Evolutionary conservation across 495 filamentous ascomycete genomes (phyloP), one percentile per base, ranked within the genome.

Genomic region (Aspergillus incahuasiensis): DNA sequence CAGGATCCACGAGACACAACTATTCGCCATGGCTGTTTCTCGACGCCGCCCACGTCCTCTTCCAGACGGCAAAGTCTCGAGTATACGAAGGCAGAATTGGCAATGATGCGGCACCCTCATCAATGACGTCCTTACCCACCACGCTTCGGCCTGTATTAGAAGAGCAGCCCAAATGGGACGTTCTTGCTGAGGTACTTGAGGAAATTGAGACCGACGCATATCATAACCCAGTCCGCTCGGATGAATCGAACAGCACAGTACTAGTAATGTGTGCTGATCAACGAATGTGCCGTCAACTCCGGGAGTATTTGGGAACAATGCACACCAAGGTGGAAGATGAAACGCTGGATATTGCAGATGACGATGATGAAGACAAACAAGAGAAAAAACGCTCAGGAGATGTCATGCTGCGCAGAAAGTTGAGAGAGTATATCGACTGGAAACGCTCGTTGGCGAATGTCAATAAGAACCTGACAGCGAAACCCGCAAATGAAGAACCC

Each of bases 21-120:
- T 90, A 96, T 60, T 92, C 92, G 2, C 94, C 94, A 0, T 98
- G 94, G 94, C 80, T 97, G 9, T 97, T 97, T 64, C 82, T 97
- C 13, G 94, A 97, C 69, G 91, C 92, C 20, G 94, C 94, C 4
- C 88, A 97, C 69, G 91, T 87, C 32, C 90, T 98, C 3, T 97
- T 98, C 55, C 87, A 88, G 47, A 91, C 90, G 11, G 91, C 94
- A 0, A 96, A 91, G 65, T 81, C 86, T 20, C 79, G 94, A 54
- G 92, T 95, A n/a, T 98, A 96, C 63, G 79, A 86, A 32, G 88
- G 87, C 1, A 86, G 81, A 58, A 66, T 86, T 25, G 74, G 63
- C 40, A 76, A 75, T 42, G 72, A 69, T 22, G 72, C 75, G 35
- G 61, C 62, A 42, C 63, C 57, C 38, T 71, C 66, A 19, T 62